Percentiles rank a stretch among this genome's conserved stretches.
These are phyloP conservation scores for Beta vulgaris DNA, from an alignment of 148 eudicot genomes.

Conservation along the genomic window DNA sequence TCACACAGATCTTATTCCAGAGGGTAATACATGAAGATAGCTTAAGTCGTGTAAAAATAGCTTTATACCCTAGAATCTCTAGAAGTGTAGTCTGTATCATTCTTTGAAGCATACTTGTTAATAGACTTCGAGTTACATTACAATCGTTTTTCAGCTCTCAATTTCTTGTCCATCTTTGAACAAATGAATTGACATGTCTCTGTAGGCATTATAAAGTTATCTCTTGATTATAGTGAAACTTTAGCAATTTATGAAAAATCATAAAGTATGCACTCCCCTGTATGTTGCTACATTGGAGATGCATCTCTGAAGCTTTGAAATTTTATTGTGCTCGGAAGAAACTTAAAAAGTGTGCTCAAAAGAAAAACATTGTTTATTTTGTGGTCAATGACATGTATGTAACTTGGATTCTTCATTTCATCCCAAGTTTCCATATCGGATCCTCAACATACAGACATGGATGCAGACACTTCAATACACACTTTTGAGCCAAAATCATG, in stretches of 20 bases:
- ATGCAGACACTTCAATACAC: no score
- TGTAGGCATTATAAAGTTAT: not conserved
- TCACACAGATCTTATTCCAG: not conserved
- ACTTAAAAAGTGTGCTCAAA: not conserved
- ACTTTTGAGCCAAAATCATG: no score
- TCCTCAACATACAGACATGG: no score
- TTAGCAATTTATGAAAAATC: not conserved
- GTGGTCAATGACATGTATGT: no score
- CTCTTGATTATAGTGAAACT: not conserved
- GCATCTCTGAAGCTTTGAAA: not conserved
- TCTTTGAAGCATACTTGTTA: not conserved
- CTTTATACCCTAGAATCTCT: not conserved
- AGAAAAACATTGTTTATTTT: no score
- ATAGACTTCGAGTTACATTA: constrained; percentile 9
- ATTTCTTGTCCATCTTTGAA: not conserved
- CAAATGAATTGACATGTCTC: not conserved
- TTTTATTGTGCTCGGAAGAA: not conserved
- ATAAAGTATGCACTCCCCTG: not conserved
- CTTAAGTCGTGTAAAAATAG: not conserved
- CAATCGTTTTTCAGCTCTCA: not conserved
- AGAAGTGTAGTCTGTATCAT: constrained; percentile 4
- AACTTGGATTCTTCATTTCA: no score
- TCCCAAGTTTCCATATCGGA: no score
- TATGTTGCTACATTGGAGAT: not conserved
- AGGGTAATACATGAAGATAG: not conserved